These are phyloP conservation scores for Pseudogymnoascus sp. DNA, from an alignment of 2,329 filamentous ascomycete species.

Conservation along the genomic window DNA sequence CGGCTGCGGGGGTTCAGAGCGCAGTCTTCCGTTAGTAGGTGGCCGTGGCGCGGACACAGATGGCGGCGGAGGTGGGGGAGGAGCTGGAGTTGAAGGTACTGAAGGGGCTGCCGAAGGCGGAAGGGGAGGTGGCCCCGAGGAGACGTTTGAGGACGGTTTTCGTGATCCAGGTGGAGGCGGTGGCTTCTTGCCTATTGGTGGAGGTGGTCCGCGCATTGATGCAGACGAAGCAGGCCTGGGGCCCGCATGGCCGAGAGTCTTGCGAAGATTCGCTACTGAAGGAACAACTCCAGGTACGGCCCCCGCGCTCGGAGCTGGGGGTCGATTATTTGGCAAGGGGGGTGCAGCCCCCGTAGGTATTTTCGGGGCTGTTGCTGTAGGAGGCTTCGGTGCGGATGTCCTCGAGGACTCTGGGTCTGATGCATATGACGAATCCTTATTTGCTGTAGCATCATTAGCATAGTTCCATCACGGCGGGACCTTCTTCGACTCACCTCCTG, in stretches of 20 bases:
- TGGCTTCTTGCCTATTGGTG: slow-evolving; percentile 69
- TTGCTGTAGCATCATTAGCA: slow-evolving; percentile 39
- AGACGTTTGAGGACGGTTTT: slow-evolving; percentile 43
- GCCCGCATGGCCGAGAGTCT: slow-evolving; percentile 40
- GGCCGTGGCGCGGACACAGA: slow-evolving; percentile 22
- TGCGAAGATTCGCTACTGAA: slow-evolving; percentile 53
- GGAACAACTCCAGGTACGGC: slow-evolving; percentile 43
- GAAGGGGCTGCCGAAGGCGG: slow-evolving; percentile 29
- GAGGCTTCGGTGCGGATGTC: slow-evolving; percentile 48
- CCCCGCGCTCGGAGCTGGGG: slow-evolving; percentile 37
- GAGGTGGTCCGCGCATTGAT: slow-evolving; percentile 61
- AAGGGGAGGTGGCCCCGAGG: slow-evolving; percentile 38
- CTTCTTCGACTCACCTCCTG: slow-evolving; percentile 45
- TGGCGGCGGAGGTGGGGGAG: slow-evolving; percentile 27
- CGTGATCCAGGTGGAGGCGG: slow-evolving; percentile 52
- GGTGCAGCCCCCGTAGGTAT: slow-evolving; percentile 53
- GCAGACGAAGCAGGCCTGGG: slow-evolving; percentile 52
- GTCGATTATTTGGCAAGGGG: slow-evolving; percentile 47
- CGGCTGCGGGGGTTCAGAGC: slow-evolving; percentile 23
- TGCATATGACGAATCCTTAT: slow-evolving; percentile 62
- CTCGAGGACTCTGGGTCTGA: slow-evolving; percentile 68
- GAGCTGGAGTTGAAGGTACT: slow-evolving; percentile 30
- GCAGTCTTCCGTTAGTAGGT: slow-evolving; percentile 17
- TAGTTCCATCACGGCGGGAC: neutral
- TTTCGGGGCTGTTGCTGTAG: slow-evolving; percentile 41